Evolutionary conservation across 305 asterid genomes (phyloP).

Genomic region (Rubia balearica): DNA sequence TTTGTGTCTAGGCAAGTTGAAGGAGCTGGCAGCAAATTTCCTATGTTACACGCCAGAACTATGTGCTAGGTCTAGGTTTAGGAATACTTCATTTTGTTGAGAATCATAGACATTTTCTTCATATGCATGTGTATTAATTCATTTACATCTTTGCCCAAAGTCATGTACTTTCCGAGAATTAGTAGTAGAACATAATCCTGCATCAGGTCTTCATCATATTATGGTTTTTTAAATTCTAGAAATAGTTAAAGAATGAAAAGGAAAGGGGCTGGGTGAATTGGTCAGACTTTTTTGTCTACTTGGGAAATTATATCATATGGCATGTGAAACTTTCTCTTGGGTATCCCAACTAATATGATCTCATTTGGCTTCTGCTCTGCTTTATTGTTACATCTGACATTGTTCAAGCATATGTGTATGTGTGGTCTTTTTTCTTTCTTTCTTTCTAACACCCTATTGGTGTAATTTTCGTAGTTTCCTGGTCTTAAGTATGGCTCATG

Average conservation of each 20-base stretch:
- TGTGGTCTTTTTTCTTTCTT: neutral
- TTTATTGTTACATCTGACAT: neutral
- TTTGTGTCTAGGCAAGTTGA: conserved; percentile 6
- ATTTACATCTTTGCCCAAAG: neutral
- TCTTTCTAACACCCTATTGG: neutral
- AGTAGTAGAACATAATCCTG: neutral
- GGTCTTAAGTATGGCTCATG: neutral
- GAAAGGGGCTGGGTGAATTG: neutral
- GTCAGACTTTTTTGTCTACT: neutral
- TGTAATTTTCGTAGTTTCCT: neutral
- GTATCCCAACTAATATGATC: neutral
- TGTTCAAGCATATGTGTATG: neutral
- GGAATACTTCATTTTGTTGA: neutral
- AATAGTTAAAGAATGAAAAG: neutral
- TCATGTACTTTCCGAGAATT: neutral
- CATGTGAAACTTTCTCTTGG: neutral
- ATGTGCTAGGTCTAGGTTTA: conserved; percentile 1
- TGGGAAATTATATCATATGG: neutral
- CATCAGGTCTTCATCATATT: neutral
- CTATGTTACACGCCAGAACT: neutral
- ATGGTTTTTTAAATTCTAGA: neutral
- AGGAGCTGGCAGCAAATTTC: neutral
- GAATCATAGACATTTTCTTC: neutral
- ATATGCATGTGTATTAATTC: conserved; percentile 1
- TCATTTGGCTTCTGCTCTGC: neutral